Percentiles rank a stretch among this genome's conserved stretches.
These are phyloP conservation scores for Calonectria leucothoes DNA, from an alignment of 2,329 filamentous ascomycete species.

Conservation along the genomic window DNA sequence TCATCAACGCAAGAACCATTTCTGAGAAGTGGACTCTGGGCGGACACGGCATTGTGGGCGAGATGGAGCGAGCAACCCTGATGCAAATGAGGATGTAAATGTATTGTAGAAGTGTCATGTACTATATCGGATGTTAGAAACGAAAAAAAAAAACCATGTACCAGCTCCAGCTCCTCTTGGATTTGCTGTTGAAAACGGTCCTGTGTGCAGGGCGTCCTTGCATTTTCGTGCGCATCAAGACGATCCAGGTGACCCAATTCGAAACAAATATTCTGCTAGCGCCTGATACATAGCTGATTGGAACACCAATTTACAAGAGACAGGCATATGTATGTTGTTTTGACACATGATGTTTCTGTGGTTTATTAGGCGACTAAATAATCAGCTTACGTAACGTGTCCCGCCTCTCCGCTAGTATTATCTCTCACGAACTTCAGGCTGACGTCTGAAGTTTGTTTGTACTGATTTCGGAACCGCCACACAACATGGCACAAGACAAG, in stretches of 20 bases:
- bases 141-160: constrained; percentile 17
- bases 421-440: neutral
- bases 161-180: constrained; percentile 19
- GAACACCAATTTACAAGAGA: neutral
- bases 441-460: neutral
- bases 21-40: constrained; percentile 86
- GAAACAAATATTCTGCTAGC: neutral
- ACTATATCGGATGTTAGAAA: constrained; percentile 5
- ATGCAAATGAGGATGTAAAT: constrained; percentile 60
- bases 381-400: neutral
- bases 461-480: neutral
- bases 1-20: constrained; percentile 77
- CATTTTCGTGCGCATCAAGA: neutral
- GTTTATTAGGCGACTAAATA: neutral
- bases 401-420: neutral
- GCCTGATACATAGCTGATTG: neutral
- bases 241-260: neutral
- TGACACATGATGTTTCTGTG: neutral
- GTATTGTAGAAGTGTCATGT: constrained; percentile 40
- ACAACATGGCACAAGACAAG: constrained; percentile 45
- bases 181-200: neutral
- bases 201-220: neutral
- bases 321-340: neutral
- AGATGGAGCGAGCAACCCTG: constrained; percentile 79
- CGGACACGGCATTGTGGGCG: constrained; percentile 84